Base-by-base conservation (phyloP, 2,329 filamentous ascomycete genomes). In the Aureobasidium sp. region DNA sequence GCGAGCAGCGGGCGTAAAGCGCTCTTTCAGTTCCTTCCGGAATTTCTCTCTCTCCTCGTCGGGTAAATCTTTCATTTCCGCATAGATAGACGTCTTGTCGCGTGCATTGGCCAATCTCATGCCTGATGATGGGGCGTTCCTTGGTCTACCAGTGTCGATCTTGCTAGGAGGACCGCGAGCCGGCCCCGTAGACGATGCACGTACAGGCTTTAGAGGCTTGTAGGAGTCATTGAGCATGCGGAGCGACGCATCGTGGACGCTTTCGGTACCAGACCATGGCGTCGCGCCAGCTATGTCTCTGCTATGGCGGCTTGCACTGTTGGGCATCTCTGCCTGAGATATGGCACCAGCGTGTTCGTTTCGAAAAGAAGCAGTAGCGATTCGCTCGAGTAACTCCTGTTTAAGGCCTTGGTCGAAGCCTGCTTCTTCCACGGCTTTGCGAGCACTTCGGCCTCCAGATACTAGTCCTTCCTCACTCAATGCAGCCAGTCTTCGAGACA, bases 201-300 rank as follows among this genome's bases (percentile, higher is more conserved):
- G 75, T 39, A 44, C 67, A 30, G 72, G 71, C 42, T 78, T 77
- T 14, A 82, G 69, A 21, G 82, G 82, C 69, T 85, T 86, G 67
- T 83, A 81, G 16, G 81, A 78, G 67, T 86, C 84, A 50, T 82
- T 81, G 10, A 87, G 78, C 83, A 97, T 97, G 36, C 94, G 85
- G 53, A 96, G 76, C 27, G 91, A 86, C 0, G 88, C 82, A 72
- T 97, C 91, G 67, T 87, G 83, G 1, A 87, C 76, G 5, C 78
- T 79, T 74, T 97, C 94, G 13, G 82, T 79, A 2, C 93, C 94
- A 0, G 82, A 85, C 94, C 94, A 99, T 1, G 88, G 81, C 62
- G 81, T 76, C 7, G 86, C 84, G 0, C 81, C 79, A 1, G 90
- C 90, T 39, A 86, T 82, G 54, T 87, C 83, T 63, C 85, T 81